Evolutionary conservation across 2,329 filamentous ascomycete genomes (phyloP).

Genomic region (Botrytis pseudocinerea): DNA sequence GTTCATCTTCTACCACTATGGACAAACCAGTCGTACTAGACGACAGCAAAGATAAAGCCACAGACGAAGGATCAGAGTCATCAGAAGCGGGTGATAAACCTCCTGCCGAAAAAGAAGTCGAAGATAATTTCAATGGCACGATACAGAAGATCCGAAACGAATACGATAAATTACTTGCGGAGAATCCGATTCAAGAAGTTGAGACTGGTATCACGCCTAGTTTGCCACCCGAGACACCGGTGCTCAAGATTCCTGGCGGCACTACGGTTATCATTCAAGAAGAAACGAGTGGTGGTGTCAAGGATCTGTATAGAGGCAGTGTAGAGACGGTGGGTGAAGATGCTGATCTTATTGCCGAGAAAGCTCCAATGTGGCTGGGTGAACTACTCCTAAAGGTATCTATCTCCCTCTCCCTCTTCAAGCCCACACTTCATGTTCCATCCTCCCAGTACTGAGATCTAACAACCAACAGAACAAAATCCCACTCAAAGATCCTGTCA

Average conservation of each 20-base stretch:
- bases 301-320: constrained; percentile 88
- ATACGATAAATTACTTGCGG: constrained; percentile 67
- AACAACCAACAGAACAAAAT: constrained; percentile 64
- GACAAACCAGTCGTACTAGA: constrained; percentile 74
- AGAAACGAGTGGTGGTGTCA: constrained; percentile 66
- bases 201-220: constrained; percentile 68
- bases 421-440: not conserved
- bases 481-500: constrained; percentile 86
- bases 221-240: constrained; percentile 71
- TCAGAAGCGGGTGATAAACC: constrained; percentile 60
- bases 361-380: constrained; percentile 87
- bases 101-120: constrained; percentile 67
- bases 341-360: constrained; percentile 79
- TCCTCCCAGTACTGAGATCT: not conserved
- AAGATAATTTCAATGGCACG: constrained; percentile 72
- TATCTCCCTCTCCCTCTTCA: constrained; percentile 8
- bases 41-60: constrained; percentile 81
- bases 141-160: constrained; percentile 71
- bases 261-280: constrained; percentile 70
- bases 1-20: constrained; percentile 64
- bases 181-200: constrained; percentile 54
- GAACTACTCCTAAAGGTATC: constrained; percentile 74
- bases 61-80: constrained; percentile 58
- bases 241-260: constrained; percentile 68
- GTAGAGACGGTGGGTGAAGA: constrained; percentile 76